Base-by-base conservation (phyloP, 495 filamentous ascomycete species). In the Trichocladium uniseriatum region DNA sequence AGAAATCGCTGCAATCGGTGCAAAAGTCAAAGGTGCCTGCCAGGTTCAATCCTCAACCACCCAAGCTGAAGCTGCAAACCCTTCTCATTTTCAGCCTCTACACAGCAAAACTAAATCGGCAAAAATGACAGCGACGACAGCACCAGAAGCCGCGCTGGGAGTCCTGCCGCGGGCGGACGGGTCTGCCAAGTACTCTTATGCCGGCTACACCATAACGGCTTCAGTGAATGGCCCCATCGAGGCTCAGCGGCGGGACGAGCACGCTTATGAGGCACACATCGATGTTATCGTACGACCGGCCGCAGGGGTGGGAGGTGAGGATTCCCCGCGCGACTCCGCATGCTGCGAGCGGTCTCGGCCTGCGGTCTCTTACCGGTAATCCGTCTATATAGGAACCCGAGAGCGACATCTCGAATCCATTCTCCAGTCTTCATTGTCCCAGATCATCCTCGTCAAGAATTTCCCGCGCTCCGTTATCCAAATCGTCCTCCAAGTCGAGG, bases 201-300 rank as follows among this genome's bases (percentile, higher is more conserved):
- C 84, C 39, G 86, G 86, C 29, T 94, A 85, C 65, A 82, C 80
- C 43, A 76, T 97, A 52, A 78, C 92, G 40, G 87, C 82, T 45
- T 81, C 87, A 11, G 88, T 94, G 52, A 95, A 91, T 63, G 92
- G 87, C 0, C 92, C 92, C n/a, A 76, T 96, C 55, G 91, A 96
- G 67, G 87, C 90, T 16, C 81, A 79, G 53, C 81, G 89, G 55
- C 78, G 86, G 54, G 91, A 95, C 58, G 83, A 95, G 56, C 79
- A 87, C 45, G 84, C 92, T 14, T 87, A 94, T 66, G 89, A 95
- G 69, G 87, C 92, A 20, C 81, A 81, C 43, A 71, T 98, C 45
- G 92, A 97, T 64, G 86, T 97, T 27, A 82, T 89, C 62, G 79
- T 98, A 55, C 82, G 91, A 62, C 90, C 90, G 28, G 82, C 84